phyloP scores from a whole-genome alignment of 225 moss, liverwort and hornwort species.

The Bryoerythrophyllum caledonicum region DNA sequence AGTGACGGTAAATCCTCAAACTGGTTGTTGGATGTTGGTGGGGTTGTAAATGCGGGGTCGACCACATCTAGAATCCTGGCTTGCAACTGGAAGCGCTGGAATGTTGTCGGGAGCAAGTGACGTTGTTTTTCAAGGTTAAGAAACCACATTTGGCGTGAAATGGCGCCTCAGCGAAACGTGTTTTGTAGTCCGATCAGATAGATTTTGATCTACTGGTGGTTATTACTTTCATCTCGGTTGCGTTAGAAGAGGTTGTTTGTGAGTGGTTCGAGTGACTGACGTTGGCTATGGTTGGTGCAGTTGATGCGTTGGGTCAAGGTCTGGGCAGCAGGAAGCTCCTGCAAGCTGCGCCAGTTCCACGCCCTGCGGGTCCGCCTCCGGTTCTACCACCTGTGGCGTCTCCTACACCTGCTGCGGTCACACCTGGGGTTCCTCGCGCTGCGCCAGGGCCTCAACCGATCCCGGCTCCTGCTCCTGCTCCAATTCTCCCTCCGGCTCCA shows the following conservation, averaged over 20 bases:
- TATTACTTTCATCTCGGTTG: not conserved
- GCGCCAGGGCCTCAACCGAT: not conserved
- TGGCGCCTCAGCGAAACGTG: too few relatives aligned
- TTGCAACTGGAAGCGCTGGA: not conserved
- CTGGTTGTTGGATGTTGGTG: not conserved
- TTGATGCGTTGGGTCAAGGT: slow-evolving; percentile 13
- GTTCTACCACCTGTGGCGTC: not conserved
- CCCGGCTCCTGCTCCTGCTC: not conserved
- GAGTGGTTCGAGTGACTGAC: not conserved
- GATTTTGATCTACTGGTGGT: not conserved
- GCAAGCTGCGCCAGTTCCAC: not conserved
- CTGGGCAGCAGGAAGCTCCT: slow-evolving; percentile 18
- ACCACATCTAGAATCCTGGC: not conserved
- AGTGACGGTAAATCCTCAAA: slow-evolving; percentile 28
- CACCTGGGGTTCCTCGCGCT: not conserved
- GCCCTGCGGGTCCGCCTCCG: not conserved
- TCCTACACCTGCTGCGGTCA: not conserved
- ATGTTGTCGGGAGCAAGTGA: not conserved
- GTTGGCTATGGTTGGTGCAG: slow-evolving; percentile 24
- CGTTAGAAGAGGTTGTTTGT: not conserved
- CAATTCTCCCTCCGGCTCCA: not conserved
- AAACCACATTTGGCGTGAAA: too few relatives aligned
- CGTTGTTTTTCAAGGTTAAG: too few relatives aligned
- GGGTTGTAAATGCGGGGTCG: not conserved
- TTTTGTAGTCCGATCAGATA: not conserved